Percentiles rank a stretch among this genome's conserved stretches.
Evolutionary conservation across 805 yeast genomes (phyloP).

Genomic region (Yarrowia deformans): DNA sequence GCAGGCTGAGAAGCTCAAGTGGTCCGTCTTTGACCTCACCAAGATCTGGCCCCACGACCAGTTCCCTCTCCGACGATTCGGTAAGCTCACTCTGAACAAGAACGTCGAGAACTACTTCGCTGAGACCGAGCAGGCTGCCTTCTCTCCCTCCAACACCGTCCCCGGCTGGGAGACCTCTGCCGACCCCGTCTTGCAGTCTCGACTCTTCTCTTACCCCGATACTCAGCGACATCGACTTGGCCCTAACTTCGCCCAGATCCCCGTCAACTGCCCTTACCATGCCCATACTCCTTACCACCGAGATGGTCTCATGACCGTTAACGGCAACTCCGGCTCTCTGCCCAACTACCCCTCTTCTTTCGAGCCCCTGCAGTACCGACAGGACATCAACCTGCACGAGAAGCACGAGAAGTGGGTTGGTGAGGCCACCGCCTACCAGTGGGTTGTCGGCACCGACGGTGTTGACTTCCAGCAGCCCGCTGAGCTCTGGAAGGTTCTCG

Average conservation of each 20-base stretch:
- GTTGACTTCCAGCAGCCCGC: constrained; percentile 81
- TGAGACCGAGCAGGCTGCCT: constrained; percentile 65
- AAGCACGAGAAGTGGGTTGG: constrained; percentile 85
- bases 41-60: constrained; percentile 66
- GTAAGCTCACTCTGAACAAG: constrained; percentile 61
- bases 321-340: constrained; percentile 57
- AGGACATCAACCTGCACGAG: constrained; percentile 48
- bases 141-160: constrained; percentile 74
- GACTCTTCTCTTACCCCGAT: constrained; percentile 78
- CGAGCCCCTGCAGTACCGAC: constrained; percentile 50
- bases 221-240: constrained; percentile 82
- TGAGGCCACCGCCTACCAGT: constrained; percentile 84
- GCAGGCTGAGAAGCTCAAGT: constrained; percentile 60
- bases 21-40: constrained; percentile 61
- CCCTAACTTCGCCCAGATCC: constrained; percentile 68
- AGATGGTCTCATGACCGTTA: constrained; percentile 65
- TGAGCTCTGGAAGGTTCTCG: constrained; percentile 78
- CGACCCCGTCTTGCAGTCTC: constrained; percentile 78
- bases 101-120: constrained; percentile 64
- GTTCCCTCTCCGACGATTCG: constrained; percentile 63
- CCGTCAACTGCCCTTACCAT: constrained; percentile 68
- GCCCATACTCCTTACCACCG: constrained; percentile 58
- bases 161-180: constrained; percentile 80
- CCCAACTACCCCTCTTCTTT: constrained; percentile 62
- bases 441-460: constrained; percentile 71